These are phyloP conservation scores for Phlebopus sp. DNA, from an alignment of 1,284 basidiomycete species.

Conservation along the genomic window DNA sequence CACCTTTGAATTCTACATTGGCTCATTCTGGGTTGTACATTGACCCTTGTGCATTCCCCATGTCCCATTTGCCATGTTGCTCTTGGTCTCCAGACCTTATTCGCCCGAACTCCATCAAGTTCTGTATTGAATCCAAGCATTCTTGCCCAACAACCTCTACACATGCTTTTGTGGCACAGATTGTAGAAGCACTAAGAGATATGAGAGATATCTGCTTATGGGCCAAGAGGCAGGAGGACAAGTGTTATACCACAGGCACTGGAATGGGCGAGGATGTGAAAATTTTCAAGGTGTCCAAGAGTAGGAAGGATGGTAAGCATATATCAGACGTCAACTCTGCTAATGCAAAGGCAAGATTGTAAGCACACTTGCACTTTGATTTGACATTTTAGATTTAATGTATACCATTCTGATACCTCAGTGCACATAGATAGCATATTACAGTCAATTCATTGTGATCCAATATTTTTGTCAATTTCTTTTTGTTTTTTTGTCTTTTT, in stretches of 20 bases:
- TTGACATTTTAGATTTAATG: too few relatives aligned
- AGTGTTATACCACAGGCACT: not conserved
- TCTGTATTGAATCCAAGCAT: slow-evolving; percentile 92
- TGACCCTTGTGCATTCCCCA: not conserved
- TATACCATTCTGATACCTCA: too few relatives aligned
- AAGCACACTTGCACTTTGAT: slow-evolving; percentile 1
- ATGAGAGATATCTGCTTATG: slow-evolving; percentile 59
- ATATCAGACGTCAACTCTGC: not conserved
- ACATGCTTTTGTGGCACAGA: slow-evolving; percentile 60
- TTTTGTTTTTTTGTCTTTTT: too few relatives aligned
- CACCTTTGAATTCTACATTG: not conserved
- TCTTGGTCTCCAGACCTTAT: slow-evolving; percentile 64
- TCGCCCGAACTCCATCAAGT: slow-evolving; percentile 81
- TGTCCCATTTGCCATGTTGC: not conserved
- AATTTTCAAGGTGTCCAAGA: not conserved
- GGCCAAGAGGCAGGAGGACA: slow-evolving; percentile 6
- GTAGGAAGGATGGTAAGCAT: too few relatives aligned
- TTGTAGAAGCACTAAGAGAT: slow-evolving; percentile 70
- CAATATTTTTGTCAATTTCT: too few relatives aligned
- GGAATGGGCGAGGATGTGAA: not conserved
- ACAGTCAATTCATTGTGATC: too few relatives aligned
- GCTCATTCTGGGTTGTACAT: not conserved
- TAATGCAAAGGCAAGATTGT: slow-evolving; percentile 20
- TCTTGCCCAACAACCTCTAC: slow-evolving; percentile 75
- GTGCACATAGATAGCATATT: too few relatives aligned